These are phyloP conservation scores for Prunus padus DNA, from an alignment of 306 rosid genomes.

Conservation along the genomic window DNA sequence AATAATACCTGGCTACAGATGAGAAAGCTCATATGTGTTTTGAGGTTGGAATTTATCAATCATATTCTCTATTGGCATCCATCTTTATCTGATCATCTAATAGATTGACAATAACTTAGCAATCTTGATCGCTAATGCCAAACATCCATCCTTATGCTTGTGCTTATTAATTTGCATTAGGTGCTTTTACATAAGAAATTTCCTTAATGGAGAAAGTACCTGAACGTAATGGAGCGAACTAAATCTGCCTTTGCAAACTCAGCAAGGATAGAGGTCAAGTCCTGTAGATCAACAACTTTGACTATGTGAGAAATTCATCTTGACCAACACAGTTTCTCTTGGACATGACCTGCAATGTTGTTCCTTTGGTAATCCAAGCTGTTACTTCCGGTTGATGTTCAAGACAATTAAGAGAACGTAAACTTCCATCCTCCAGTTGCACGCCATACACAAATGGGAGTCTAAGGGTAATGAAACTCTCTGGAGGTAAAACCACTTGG, in stretches of 20 bases:
- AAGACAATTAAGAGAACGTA: conserved; percentile 62
- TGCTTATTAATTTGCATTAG: not conserved
- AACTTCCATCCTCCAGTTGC: conserved; percentile 66
- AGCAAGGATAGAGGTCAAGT: conserved; percentile 16
- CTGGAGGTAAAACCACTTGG: conserved; percentile 79
- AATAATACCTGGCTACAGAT: conserved; percentile 36
- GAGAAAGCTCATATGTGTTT: conserved; percentile 9
- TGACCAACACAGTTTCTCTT: conserved; percentile 49
- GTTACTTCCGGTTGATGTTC: conserved; percentile 82
- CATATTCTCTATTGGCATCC: not conserved
- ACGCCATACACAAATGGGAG: conserved; percentile 87
- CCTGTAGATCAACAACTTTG: conserved; percentile 26
- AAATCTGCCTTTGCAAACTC: conserved; percentile 26
- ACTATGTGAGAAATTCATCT: conserved; percentile 44
- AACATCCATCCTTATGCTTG: not conserved
- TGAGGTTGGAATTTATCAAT: conserved; percentile 25
- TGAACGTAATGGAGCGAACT: conserved; percentile 29
- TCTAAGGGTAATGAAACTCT: conserved; percentile 81
- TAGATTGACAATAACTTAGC: not conserved
- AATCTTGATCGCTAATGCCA: not conserved
- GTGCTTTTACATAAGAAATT: not conserved
- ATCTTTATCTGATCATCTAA: not conserved
- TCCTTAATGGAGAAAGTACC: conserved; percentile 21
- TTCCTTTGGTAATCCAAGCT: conserved; percentile 86
- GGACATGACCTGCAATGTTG: conserved; percentile 65